Evolutionary conservation across 1,284 basidiomycete species (phyloP), one percentile per base, ranked within the genome.

Genomic region (Melampsora americana): DNA sequence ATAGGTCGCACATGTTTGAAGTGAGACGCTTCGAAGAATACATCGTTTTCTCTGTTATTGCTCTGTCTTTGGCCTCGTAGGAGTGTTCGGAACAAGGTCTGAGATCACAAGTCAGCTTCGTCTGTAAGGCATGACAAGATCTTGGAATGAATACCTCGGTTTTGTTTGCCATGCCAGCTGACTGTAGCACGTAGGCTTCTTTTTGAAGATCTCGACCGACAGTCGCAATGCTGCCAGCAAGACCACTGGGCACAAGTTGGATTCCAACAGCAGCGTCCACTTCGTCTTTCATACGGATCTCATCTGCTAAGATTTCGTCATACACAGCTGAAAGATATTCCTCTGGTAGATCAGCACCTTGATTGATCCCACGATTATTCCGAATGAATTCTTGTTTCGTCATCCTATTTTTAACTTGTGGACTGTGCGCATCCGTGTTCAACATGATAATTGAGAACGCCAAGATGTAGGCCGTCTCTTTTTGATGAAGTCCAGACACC

Each of bases 221-320:
- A 77, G 89, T 90, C 0, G 91, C 92, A 18, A 97, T 84, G 7
- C 90, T 90, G 78, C 87, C 89, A 0, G 92, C 90, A 56, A 95
- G 84, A 14, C 93, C 93, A 44, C 90, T 77, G 35, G 78, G 68
- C 50, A 88, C 82, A 3, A 80, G 78, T 23, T 80, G 79, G 9
- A 80, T 79, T 5, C 81, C 81, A 0, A 86, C 82, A 7, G 86
- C 84, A 48, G 88, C 85, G 79, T 93, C 93, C 35, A 93, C 85
- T 84, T 98, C 94, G 80, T 97, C 95, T 85, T 96, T 96, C 94
- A 98, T 96, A 80, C 92, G 88, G 81, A 98, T 97, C 83, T 98
- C 95, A 80, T 96, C 93, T 61, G 83, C 86, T 69, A 89, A 87
- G 79, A 98, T 97, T 65, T 95, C 92, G 79, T 97, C 92, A 82